These are phyloP conservation scores for Magnolia sinica DNA, from an alignment of 164 flowering plant genomes.

Conservation along the genomic window DNA sequence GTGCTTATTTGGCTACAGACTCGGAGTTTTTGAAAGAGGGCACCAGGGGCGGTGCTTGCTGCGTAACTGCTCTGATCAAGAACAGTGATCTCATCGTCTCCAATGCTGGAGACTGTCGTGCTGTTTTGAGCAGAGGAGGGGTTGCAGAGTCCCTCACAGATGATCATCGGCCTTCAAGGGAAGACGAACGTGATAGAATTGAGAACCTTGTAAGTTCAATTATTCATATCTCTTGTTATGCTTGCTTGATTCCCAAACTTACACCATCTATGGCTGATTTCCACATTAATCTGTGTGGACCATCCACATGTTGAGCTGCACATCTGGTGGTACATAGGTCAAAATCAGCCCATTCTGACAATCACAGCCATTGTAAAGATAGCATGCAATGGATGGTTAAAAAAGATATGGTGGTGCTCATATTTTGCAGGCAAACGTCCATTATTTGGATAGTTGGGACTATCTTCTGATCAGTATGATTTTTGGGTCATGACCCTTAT, in stretches of 20 bases:
- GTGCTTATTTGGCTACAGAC: conserved; percentile 63
- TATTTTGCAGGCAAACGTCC: no score
- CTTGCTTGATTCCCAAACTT: not conserved
- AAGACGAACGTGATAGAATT: conserved; percentile 60
- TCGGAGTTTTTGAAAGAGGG: conserved; percentile 49
- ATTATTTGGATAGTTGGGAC: no score
- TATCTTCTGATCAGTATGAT: no score
- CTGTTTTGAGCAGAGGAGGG: conserved; percentile 72
- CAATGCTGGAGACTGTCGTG: conserved; percentile 90
- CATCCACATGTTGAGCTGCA: no score
- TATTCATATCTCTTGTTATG: not conserved
- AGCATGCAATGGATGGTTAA: no score
- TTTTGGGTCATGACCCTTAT: no score
- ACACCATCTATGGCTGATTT: no score
- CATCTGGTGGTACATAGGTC: no score
- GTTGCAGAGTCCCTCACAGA: conserved; percentile 74
- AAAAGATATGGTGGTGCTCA: no score
- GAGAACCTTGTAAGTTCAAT: conserved; percentile 44
- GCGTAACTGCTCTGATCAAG: conserved; percentile 67
- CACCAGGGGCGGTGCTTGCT: conserved; percentile 62
- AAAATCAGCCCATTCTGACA: no score
- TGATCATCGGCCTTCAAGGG: conserved; percentile 72
- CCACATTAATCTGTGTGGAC: no score
- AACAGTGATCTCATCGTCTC: conserved; percentile 62
- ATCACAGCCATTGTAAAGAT: no score